A percentile compares a stretch with the other conserved stretches of the same genome.
phyloP scores from a whole-genome alignment of 352 stramenopile species.

The Pythium brachiatum region DNA sequence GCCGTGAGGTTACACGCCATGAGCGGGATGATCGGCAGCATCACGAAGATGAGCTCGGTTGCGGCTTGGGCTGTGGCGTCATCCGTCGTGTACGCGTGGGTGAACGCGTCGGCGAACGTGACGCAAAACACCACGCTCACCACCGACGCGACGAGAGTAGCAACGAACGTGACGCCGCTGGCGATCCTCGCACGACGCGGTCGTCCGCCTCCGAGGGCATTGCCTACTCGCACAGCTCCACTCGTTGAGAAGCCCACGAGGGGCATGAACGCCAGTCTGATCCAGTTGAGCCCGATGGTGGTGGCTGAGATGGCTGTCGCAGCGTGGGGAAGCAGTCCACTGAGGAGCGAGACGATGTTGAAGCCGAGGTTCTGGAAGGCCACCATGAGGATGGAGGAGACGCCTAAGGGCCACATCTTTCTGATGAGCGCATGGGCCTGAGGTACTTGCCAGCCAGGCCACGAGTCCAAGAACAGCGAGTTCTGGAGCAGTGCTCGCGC shows the following conservation, averaged over 20 bases:
- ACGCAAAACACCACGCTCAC: conserved; percentile 30
- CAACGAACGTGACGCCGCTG: conserved; percentile 21
- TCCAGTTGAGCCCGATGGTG: conserved; percentile 41
- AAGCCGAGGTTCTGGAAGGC: conserved; percentile 45
- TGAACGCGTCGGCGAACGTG: conserved; percentile 34
- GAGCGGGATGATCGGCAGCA: conserved; percentile 37
- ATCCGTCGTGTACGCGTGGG: conserved; percentile 40
- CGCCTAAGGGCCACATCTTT: conserved; percentile 23
- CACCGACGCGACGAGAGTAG: conserved; percentile 25
- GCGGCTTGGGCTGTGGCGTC: conserved; percentile 27
- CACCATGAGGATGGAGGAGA: conserved; percentile 48
- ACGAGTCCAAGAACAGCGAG: conserved; percentile 26
- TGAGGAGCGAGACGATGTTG: conserved; percentile 42
- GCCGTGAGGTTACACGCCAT: conserved; percentile 37
- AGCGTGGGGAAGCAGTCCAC: conserved; percentile 50
- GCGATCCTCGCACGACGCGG: conserved; percentile 40
- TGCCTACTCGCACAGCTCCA: conserved; percentile 56
- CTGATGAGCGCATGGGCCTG: conserved; percentile 19
- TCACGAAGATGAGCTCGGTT: conserved; percentile 29
- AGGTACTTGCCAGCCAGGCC: conserved; percentile 29
- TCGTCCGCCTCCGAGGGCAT: conserved; percentile 49
- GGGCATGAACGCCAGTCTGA: conserved; percentile 47
- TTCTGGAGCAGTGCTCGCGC: conserved; percentile 26
- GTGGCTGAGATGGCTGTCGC: conserved; percentile 48
- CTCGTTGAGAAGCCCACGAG: conserved; percentile 44